Evolutionary conservation across 192 early-diverging fungal genomes (phyloP).

Genomic region (Dissophora globulifera): DNA sequence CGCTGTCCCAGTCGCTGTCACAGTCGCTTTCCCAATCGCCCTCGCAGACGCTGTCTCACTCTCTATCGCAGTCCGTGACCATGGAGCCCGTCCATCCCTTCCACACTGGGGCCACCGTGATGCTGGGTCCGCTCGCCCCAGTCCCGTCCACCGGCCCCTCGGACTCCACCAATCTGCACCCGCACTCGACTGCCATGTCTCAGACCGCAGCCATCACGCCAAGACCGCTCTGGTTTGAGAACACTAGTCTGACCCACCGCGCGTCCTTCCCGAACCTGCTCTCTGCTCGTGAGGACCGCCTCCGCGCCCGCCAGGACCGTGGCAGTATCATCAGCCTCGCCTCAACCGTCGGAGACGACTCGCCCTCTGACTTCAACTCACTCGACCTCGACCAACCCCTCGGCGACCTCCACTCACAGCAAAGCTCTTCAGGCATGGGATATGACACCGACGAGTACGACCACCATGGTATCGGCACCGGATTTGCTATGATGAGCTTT

Average conservation of each 20-base stretch:
- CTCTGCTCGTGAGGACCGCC: slow-evolving; percentile 35
- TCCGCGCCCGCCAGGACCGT: slow-evolving; percentile 39
- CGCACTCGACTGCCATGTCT: slow-evolving; percentile 16
- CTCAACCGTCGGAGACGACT: slow-evolving; percentile 47
- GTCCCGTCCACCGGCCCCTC: not conserved
- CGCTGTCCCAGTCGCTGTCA: not conserved
- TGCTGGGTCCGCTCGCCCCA: not conserved
- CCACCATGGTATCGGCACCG: slow-evolving; percentile 44
- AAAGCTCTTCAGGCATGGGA: slow-evolving; percentile 18
- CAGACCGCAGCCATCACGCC: slow-evolving; percentile 9
- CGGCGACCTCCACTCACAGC: slow-evolving; percentile 29
- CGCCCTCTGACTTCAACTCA: slow-evolving; percentile 41
- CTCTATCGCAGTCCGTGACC: not conserved
- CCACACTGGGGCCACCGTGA: slow-evolving; percentile 18
- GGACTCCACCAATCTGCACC: not conserved
- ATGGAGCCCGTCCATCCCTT: slow-evolving; percentile 41
- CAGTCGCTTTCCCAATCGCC: slow-evolving; percentile 9
- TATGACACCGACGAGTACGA: slow-evolving; percentile 40
- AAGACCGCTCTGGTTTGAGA: slow-evolving; percentile 44
- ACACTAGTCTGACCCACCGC: slow-evolving; percentile 33
- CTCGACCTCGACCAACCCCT: slow-evolving; percentile 27
- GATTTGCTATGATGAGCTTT: slow-evolving; percentile 49
- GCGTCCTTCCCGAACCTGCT: slow-evolving; percentile 39
- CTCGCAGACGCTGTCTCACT: slow-evolving; percentile 1
- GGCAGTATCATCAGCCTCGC: slow-evolving; percentile 52